phyloP scores from a whole-genome alignment of 305 asterid genomes.

The Fraxinus latifolia region DNA sequence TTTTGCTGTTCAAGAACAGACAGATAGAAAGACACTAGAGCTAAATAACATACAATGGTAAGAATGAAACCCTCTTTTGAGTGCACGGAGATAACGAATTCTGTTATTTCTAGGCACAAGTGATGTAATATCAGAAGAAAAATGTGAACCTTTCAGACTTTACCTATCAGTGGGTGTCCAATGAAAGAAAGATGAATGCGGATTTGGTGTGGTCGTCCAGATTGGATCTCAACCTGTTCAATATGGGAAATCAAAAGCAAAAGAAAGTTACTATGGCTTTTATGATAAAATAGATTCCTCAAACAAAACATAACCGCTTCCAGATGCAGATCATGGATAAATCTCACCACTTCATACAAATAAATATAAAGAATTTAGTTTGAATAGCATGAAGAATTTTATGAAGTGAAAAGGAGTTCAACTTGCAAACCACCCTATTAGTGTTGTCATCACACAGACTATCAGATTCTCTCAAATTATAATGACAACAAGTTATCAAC shows the following conservation, averaged over 20 bases:
- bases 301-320: not conserved
- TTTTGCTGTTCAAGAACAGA: not conserved
- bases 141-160: slow-evolving; percentile 19
- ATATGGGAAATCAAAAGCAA: slow-evolving; percentile 18
- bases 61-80: not conserved
- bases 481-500: not conserved
- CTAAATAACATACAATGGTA: slow-evolving; percentile 7
- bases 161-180: slow-evolving; percentile 80
- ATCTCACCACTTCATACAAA: not conserved
- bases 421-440: not conserved
- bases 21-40: not conserved
- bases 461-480: not conserved
- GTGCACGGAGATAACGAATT: slow-evolving; percentile 9
- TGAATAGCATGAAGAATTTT: not conserved
- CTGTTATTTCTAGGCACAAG: not conserved
- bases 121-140: slow-evolving; percentile 4
- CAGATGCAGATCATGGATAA: not conserved
- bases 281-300: not conserved
- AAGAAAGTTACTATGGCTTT: not conserved
- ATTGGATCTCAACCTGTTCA: slow-evolving; percentile 76
- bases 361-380: not conserved
- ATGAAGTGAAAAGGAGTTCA: slow-evolving; percentile 2
- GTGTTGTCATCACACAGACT: not conserved
- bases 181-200: slow-evolving; percentile 89
- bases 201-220: slow-evolving; percentile 98